Evolutionary conservation across 768 basidiomycete species (phyloP).

Genomic region (Tricholoma saponaceum): DNA sequence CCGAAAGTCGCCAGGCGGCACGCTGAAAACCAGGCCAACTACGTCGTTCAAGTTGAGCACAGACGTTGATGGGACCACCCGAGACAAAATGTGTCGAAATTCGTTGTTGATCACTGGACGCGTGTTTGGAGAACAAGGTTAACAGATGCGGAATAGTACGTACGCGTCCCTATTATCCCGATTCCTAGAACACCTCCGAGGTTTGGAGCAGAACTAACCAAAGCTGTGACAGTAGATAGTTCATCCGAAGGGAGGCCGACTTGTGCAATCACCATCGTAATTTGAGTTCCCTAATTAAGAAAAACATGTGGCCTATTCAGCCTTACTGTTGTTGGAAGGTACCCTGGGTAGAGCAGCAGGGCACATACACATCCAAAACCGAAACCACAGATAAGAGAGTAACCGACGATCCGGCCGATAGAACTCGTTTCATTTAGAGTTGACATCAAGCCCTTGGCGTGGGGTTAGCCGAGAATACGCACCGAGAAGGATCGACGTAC

Average conservation of each 20-base stretch:
- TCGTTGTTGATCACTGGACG: conserved; percentile 19
- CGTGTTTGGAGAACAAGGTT: background rate
- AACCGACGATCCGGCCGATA: conserved; percentile 17
- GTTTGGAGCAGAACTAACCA: conserved; percentile 15
- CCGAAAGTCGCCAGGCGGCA: conserved; percentile 7
- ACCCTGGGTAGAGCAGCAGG: background rate
- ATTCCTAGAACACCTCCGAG: conserved; percentile 23
- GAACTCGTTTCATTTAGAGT: conserved; percentile 18
- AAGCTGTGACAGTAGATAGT: conserved; percentile 22
- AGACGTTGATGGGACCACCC: conserved; percentile 3
- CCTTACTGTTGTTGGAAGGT: background rate
- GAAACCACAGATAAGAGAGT: conserved; percentile 17
- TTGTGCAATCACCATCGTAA: conserved; percentile 20
- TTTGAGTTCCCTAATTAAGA: conserved; percentile 16
- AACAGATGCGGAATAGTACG: conserved; percentile 1
- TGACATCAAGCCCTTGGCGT: conserved; percentile 18
- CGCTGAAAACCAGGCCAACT: conserved; percentile 9
- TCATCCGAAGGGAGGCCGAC: conserved; percentile 18
- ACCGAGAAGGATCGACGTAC: conserved; percentile 5
- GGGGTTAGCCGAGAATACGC: background rate
- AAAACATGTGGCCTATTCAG: background rate
- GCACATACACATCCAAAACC: conserved; percentile 20
- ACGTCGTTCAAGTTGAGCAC: conserved; percentile 18
- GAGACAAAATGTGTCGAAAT: conserved; percentile 11
- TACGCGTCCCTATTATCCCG: conserved; percentile 20